These are phyloP conservation scores for Russula sp. DNA, from an alignment of 768 basidiomycete species.

Conservation along the genomic window DNA sequence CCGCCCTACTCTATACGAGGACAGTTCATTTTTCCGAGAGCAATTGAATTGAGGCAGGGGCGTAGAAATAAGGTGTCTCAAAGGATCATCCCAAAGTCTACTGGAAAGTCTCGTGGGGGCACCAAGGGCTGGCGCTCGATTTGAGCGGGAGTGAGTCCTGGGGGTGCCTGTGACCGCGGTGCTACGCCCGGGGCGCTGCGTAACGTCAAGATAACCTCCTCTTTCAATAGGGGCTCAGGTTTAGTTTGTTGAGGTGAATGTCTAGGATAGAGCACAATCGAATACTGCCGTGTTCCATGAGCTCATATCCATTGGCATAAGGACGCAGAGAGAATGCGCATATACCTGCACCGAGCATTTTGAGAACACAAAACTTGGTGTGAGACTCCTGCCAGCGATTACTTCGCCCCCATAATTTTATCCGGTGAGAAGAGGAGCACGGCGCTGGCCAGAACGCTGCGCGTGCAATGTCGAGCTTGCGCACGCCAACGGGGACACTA, in stretches of 20 bases:
- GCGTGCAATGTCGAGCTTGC: conserved; percentile 9
- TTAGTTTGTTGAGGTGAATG: conserved; percentile 1
- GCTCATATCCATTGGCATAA: neutral
- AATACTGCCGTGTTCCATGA: conserved; percentile 18
- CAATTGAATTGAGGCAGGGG: too few relatives aligned
- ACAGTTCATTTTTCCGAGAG: neutral
- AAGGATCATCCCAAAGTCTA: conserved; percentile 4
- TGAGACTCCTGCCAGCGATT: neutral
- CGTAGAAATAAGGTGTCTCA: neutral
- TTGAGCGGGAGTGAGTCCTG: neutral
- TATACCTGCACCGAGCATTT: conserved; percentile 20
- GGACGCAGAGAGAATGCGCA: neutral
- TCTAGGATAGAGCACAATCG: conserved; percentile 15
- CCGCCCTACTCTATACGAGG: neutral
- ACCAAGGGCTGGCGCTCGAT: neutral
- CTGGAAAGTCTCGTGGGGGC: conserved; percentile 2
- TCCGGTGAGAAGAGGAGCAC: neutral
- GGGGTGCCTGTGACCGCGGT: conserved; percentile 14
- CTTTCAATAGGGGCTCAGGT: conserved; percentile 22
- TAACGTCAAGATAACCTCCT: conserved; percentile 30
- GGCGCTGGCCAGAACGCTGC: conserved; percentile 24
- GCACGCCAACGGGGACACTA: conserved; percentile 6
- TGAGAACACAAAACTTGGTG: conserved; percentile 21
- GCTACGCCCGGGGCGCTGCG: conserved; percentile 28
- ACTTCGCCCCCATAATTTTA: conserved; percentile 24